A percentile compares a stretch with the other conserved stretches of the same genome.
These are phyloP conservation scores for Polychytrium aggregatum DNA, from an alignment of 192 early-diverging fungal species.

Conservation along the genomic window DNA sequence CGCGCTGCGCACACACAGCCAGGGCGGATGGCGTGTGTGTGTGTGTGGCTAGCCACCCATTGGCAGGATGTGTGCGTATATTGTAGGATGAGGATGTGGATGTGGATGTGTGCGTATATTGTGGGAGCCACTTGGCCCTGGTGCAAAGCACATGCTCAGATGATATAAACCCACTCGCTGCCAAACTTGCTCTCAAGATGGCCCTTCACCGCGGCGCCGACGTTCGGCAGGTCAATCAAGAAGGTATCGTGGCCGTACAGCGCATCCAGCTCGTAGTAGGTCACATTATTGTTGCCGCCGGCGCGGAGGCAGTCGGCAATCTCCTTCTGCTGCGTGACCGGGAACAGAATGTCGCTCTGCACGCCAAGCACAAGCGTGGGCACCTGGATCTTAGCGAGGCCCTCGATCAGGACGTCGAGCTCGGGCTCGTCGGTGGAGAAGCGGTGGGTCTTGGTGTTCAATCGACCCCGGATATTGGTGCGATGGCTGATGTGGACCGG, in stretches of 20 bases:
- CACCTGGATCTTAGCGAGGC: conserved; percentile 53
- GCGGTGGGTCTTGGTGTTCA: neutral
- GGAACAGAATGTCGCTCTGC: conserved; percentile 92
- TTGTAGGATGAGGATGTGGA: too few species aligned
- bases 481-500: neutral
- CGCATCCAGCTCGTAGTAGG: conserved; percentile 94
- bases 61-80: too few species aligned
- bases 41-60: too few species aligned
- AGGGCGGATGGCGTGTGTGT: too few species aligned
- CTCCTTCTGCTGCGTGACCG: conserved; percentile 90
- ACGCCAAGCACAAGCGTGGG: conserved; percentile 89
- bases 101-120: too few species aligned
- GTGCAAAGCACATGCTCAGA: too few species aligned
- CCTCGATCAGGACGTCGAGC: conserved; percentile 42
- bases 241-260: conserved; percentile 98
- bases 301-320: conserved; percentile 76
- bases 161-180: too few species aligned
- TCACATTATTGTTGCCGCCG: conserved; percentile 81
- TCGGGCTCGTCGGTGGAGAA: neutral
- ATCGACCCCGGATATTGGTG: too few species aligned
- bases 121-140: too few species aligned
- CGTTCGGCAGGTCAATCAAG: conserved; percentile 77
- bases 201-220: conserved; percentile 91
- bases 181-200: conserved; percentile 43
- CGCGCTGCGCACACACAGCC: too few species aligned